phyloP scores from a whole-genome alignment of 2,329 filamentous ascomycete genomes.

The Acephala macrosclerotiorum region DNA sequence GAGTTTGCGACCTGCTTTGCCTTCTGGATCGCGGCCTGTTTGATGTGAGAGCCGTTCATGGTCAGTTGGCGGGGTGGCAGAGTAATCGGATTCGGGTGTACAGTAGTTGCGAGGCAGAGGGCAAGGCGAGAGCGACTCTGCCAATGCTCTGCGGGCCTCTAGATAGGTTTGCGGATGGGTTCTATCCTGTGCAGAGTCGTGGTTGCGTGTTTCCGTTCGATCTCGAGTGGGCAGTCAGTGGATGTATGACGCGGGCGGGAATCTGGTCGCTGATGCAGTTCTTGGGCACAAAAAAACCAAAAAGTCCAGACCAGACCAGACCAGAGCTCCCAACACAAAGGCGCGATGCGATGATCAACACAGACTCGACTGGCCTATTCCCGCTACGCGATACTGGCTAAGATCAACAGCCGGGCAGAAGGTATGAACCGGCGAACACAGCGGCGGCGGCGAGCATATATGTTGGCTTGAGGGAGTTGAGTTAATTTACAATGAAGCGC shows the following conservation, averaged over 20 bases:
- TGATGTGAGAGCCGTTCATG: slow-evolving; percentile 45
- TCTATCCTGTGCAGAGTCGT: neutral
- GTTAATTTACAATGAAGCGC: neutral
- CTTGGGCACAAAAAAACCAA: neutral
- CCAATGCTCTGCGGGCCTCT: neutral
- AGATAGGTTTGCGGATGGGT: neutral
- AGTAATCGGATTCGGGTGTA: slow-evolving; percentile 4
- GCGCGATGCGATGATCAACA: slow-evolving; percentile 1
- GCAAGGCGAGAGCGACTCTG: slow-evolving; percentile 2
- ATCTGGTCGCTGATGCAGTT: slow-evolving; percentile 8
- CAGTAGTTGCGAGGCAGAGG: neutral
- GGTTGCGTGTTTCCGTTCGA: neutral
- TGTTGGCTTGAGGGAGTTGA: neutral
- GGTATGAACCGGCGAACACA: neutral
- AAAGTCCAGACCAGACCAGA: no score
- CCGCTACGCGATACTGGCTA: neutral
- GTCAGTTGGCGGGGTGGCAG: slow-evolving; percentile 22
- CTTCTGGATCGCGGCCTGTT: slow-evolving; percentile 60
- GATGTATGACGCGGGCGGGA: slow-evolving; percentile 11
- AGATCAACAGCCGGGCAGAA: neutral
- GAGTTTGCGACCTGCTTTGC: slow-evolving; percentile 59
- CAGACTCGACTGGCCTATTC: neutral
- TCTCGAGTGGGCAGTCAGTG: no score
- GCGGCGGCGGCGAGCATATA: neutral
- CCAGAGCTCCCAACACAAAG: slow-evolving; percentile 9